Base-by-base conservation (phyloP, 2,329 filamentous ascomycete genomes). In the Arthrobotrys pseudoclavata region DNA sequence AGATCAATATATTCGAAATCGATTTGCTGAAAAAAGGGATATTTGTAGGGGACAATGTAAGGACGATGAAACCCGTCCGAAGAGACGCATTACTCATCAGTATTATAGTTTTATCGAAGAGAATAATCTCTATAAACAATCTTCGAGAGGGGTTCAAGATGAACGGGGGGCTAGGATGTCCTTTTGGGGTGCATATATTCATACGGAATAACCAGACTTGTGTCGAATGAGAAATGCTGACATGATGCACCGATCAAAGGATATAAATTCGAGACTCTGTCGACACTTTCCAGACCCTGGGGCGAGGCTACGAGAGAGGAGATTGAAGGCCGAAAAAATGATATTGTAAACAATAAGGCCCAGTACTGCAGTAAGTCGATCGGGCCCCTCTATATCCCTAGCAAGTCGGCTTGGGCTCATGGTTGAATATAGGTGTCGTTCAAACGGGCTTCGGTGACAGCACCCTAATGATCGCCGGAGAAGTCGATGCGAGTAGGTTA, bases 201-300 rank as follows among this genome's bases (percentile, higher is more conserved):
- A 13, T 3, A n/a, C 4, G 13, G 13, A 31, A 18, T 18, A 50
- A 13, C 6, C 22, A 13, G 40, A 20, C 26, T 15, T 15, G 5
- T 6, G 4, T 42, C 13, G 15, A 18, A 22, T 37, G n/a, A 13
- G 9, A 2, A 24, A 4, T 22, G 53, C 80, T 50, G 79, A n/a
- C n/a, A n/a, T n/a, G n/a, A 60, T 63, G 45, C n/a, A 31, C 37
- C 18, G 12, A 20, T 15, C 13, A 12, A 79, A 95, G 93, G 95
- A 40, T 99, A 99, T 86, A 99, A 99, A 83, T 99, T 99, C 82
- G 96, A 99, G 84, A 92, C 93, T 0, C 84, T 99, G 1, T 90
- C 91, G 5, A 90, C 96, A 1, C 85, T 98, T 3, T 90, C 92
- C 1, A 85, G 87, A 1, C 88, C 91, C 0, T 97, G 94, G 90